Base-by-base conservation (phyloP, 805 yeast species). In the Saccharomycopsis sp. region DNA sequence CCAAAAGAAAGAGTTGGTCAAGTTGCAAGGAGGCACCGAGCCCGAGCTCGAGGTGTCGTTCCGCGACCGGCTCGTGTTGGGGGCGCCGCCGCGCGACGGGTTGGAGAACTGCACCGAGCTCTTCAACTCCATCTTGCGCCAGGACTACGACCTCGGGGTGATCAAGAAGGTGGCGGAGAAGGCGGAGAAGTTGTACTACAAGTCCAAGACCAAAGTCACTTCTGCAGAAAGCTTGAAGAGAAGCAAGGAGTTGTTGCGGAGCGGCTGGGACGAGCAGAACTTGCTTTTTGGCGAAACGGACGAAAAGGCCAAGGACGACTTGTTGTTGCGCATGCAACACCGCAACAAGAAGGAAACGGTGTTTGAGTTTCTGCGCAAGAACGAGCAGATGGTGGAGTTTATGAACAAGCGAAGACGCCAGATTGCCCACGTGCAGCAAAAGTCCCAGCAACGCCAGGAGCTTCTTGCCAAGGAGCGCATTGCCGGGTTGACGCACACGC, bases 191-290 rank as follows among this genome's bases (percentile, higher is more conserved):
- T 67, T 89, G 46, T 92, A 85, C 56, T 69, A 79, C 55, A 77
- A 86, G 59, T 85, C 96, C 2, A 73, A 96, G 54, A 76, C 80
- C 35, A 45, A 45, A 30, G 71, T 94, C 1, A 95, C 98, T 0
- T 84, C 95, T 3, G 67, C 65, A 18, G 95, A 86, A 55, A 79
- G 94, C n/a, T 72, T 85, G 27, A 83, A 82, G 53, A 68, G 97
- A 54, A 69, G 94, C 15, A 87, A 82, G 57, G 95, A 86, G 54
- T 66, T 89, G 34, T 33, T 47, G 18, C 61, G 77, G 43, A 66
- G 75, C 15, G 87, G 88, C 2, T 92, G 97, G 96, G 95, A 89
- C 58, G 86, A 75, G 16, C 89, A 82, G 53, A 86, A 86, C 59
- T 61, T 87, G 23, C 58, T 83, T 40, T 84, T 87, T 56, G 94